Evolutionary conservation across 176 grass and related monocot species (phyloP).

Genomic region (Zoysia pacifica): DNA sequence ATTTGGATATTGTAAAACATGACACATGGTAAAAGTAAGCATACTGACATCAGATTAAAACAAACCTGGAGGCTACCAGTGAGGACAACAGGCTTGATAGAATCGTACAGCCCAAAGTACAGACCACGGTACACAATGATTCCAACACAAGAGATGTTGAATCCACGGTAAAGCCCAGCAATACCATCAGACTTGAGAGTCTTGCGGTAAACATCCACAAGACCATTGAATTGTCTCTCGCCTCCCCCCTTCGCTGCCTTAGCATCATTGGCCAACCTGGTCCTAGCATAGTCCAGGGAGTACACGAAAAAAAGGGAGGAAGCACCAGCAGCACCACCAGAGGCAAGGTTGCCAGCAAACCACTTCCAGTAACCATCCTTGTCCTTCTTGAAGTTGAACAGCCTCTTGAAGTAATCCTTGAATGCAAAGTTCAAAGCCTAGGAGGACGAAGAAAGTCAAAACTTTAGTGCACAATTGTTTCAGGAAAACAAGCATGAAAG

Average conservation of each 20-base stretch:
- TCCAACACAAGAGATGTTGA: constrained; percentile 89
- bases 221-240: constrained; percentile 89
- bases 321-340: constrained; percentile 92
- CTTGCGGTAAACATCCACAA: constrained; percentile 92
- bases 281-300: constrained; percentile 90
- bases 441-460: neutral
- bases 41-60: neutral
- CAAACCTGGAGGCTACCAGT: constrained; percentile 76
- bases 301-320: constrained; percentile 89
- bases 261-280: constrained; percentile 79
- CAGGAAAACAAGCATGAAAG: neutral
- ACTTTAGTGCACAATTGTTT: neutral
- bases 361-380: constrained; percentile 93
- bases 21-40: rapidly evolving
- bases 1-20: neutral
- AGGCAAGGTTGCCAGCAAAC: constrained; percentile 94
- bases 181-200: constrained; percentile 78
- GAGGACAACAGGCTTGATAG: constrained; percentile 87
- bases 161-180: constrained; percentile 93
- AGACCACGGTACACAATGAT: constrained; percentile 97
- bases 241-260: constrained; percentile 90
- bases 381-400: constrained; percentile 97
- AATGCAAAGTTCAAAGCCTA: constrained; percentile 98
- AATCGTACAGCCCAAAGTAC: constrained; percentile 95
- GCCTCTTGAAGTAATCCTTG: constrained; percentile 97